phyloP scores from a whole-genome alignment of 352 stramenopile species.

The Phytophthora sp. region DNA sequence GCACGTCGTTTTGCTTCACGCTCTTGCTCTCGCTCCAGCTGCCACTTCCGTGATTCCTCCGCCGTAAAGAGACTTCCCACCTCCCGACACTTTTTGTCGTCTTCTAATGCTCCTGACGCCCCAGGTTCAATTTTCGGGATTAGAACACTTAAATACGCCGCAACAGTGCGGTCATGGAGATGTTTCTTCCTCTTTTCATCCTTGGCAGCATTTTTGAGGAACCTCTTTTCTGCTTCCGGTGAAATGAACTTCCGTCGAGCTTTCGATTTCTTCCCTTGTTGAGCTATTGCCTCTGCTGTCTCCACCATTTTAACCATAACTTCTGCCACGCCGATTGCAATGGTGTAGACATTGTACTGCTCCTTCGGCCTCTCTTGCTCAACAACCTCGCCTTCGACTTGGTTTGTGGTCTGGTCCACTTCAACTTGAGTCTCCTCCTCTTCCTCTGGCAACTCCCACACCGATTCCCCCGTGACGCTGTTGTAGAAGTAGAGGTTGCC shows the following conservation, averaged over 20 bases:
- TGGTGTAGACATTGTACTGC: constrained; percentile 37
- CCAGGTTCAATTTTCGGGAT: constrained; percentile 24
- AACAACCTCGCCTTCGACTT: background rate
- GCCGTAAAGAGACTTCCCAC: constrained; percentile 57
- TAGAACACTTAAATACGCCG: constrained; percentile 51
- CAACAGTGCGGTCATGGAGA: constrained; percentile 32
- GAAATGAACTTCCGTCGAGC: constrained; percentile 50
- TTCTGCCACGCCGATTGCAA: constrained; percentile 60
- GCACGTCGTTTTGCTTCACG: constrained; percentile 47
- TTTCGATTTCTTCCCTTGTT: constrained; percentile 30
- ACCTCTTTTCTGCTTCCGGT: constrained; percentile 50
- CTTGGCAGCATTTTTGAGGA: constrained; percentile 52
- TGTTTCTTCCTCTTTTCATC: constrained; percentile 49
- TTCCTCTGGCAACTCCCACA: constrained; percentile 70
- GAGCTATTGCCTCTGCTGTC: constrained; percentile 33
- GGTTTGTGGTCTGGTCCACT: background rate
- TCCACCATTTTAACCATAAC: constrained; percentile 47
- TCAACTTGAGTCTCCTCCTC: constrained; percentile 19
- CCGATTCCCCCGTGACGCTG: constrained; percentile 61
- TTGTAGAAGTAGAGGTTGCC: constrained; percentile 85
- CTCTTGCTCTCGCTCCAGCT: constrained; percentile 48
- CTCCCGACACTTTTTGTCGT: constrained; percentile 17
- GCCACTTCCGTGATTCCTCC: constrained; percentile 55
- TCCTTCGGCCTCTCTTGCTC: constrained; percentile 3
- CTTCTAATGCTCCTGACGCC: background rate